These are phyloP conservation scores for Calycina herbarum DNA, from an alignment of 2,329 filamentous ascomycete genomes.

Conservation along the genomic window DNA sequence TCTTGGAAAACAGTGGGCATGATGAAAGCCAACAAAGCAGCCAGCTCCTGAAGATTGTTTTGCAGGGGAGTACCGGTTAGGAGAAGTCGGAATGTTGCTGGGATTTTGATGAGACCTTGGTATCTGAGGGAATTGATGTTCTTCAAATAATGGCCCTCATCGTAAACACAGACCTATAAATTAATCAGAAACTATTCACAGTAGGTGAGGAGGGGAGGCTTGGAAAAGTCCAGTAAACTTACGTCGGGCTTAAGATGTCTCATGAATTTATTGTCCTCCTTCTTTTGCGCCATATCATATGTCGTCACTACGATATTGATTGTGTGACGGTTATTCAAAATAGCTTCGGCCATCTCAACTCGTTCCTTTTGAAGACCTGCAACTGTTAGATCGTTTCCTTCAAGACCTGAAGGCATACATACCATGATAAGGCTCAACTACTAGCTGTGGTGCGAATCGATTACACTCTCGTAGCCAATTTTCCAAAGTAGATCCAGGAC, in stretches of 20 bases:
- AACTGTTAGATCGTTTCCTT: slow-evolving; percentile 9
- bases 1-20: slow-evolving; percentile 80
- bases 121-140: slow-evolving; percentile 84
- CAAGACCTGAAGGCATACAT: slow-evolving; percentile 1
- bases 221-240: slow-evolving; percentile 17
- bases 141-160: slow-evolving; percentile 92
- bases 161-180: slow-evolving; percentile 64
- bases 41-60: slow-evolving; percentile 91
- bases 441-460: slow-evolving; percentile 77
- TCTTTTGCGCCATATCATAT: slow-evolving; percentile 62
- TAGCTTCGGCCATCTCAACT: slow-evolving; percentile 63
- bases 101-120: slow-evolving; percentile 73
- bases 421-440: slow-evolving; percentile 68
- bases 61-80: slow-evolving; percentile 89
- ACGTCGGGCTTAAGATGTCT: slow-evolving; percentile 55
- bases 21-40: slow-evolving; percentile 89
- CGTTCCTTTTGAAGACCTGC: slow-evolving; percentile 66
- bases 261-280: slow-evolving; percentile 63
- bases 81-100: slow-evolving; percentile 79
- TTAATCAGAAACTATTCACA: slow-evolving; percentile 16
- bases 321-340: slow-evolving; percentile 63
- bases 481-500: slow-evolving; percentile 89
- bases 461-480: slow-evolving; percentile 94
- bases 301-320: slow-evolving; percentile 73
- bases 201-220: background rate